These are phyloP conservation scores for Xenosphaeropsis pyriputrescens DNA, from an alignment of 2,329 filamentous ascomycete genomes.

Conservation along the genomic window DNA sequence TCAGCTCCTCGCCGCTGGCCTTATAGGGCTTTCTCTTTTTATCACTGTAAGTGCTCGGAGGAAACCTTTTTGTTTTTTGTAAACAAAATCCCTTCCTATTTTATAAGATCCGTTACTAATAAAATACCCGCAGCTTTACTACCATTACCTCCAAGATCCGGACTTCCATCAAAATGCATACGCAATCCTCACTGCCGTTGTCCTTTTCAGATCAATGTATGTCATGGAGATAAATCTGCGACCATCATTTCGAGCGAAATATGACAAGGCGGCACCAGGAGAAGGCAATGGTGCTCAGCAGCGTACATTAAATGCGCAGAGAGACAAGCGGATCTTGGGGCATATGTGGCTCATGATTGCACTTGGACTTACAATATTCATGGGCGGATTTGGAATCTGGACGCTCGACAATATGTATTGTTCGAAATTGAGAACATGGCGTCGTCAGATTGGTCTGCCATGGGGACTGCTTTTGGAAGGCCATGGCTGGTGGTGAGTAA, in stretches of 20 bases:
- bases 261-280: slow-evolving; percentile 9
- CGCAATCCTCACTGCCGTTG: slow-evolving; percentile 45
- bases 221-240: slow-evolving; percentile 54
- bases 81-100: too few species aligned
- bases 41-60: slow-evolving; percentile 30
- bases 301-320: slow-evolving; percentile 25
- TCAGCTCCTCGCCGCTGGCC: slow-evolving; percentile 31
- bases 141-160: slow-evolving; percentile 61
- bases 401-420: slow-evolving; percentile 52
- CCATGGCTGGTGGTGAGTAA: slow-evolving; percentile 54
- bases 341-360: slow-evolving; percentile 56
- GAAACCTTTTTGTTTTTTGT: too few species aligned
- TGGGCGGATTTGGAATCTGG: slow-evolving; percentile 55
- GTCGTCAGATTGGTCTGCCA: slow-evolving; percentile 47
- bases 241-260: slow-evolving; percentile 26
- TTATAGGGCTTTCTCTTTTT: slow-evolving; percentile 35
- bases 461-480: slow-evolving; percentile 61
- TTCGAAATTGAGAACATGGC: slow-evolving; percentile 39
- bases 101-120: too few species aligned
- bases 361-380: slow-evolving; percentile 44
- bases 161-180: slow-evolving; percentile 62
- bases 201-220: slow-evolving; percentile 49
- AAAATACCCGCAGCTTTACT: slow-evolving; percentile 30
- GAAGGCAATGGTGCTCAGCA: slow-evolving; percentile 20
- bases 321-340: slow-evolving; percentile 41